A percentile compares a stretch with the other conserved stretches of the same genome.
Conservation (phyloP, 257 asterid genomes). For the Osmanthus fragrans region DNA sequence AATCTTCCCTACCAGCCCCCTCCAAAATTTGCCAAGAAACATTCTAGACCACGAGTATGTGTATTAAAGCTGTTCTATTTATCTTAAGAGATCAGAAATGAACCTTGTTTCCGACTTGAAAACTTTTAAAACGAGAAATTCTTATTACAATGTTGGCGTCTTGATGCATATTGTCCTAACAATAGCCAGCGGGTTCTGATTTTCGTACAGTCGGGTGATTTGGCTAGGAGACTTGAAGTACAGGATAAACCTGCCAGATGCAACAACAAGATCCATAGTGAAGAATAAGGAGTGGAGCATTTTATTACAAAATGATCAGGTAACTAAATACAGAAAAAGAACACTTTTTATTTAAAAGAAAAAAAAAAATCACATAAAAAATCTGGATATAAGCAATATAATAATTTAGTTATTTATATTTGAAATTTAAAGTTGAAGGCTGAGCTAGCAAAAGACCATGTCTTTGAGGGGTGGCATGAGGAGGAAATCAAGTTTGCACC, state of each 20-base stretch:
- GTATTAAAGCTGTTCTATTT: not conserved
- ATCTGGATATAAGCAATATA: constrained; percentile 15
- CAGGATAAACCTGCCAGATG: constrained; percentile 61
- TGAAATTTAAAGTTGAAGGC: constrained; percentile 51
- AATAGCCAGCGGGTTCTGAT: constrained; percentile 20
- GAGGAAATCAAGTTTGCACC: constrained; percentile 59
- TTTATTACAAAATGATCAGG: constrained; percentile 63
- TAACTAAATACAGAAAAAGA: constrained; percentile 22
- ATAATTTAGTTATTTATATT: constrained; percentile 24
- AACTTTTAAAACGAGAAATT: not conserved
- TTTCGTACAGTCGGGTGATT: constrained; percentile 49
- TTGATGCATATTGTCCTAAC: constrained; percentile 22
- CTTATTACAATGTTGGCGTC: not conserved
- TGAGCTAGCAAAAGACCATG: constrained; percentile 51
- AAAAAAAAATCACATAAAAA: not conserved
- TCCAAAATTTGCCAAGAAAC: constrained; percentile 48
- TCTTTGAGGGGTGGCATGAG: constrained; percentile 63
- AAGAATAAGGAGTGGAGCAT: constrained; percentile 49
- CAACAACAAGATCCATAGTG: constrained; percentile 54
- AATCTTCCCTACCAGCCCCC: constrained; percentile 37
- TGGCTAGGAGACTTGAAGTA: constrained; percentile 76
- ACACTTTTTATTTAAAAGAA: constrained; percentile 5
- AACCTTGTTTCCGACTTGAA: not conserved
- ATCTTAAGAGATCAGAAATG: not conserved
- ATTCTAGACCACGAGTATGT: constrained; percentile 69